These are phyloP conservation scores for Fusarium sp. DNA, from an alignment of 2,329 filamentous ascomycete species.

Conservation along the genomic window DNA sequence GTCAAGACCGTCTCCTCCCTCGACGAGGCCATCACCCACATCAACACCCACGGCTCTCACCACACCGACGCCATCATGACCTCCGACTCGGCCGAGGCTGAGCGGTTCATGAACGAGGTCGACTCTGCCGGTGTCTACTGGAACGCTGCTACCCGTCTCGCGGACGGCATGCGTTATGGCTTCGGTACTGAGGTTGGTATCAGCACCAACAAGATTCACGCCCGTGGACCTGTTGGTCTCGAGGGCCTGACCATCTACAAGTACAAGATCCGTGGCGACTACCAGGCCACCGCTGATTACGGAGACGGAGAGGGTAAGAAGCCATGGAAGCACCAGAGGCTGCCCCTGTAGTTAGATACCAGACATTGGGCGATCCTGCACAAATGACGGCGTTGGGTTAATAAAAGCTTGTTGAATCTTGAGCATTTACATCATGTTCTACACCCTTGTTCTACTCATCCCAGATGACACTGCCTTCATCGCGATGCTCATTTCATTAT, in stretches of 20 bases:
- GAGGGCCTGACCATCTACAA: conserved; percentile 98
- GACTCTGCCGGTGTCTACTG: conserved; percentile 96
- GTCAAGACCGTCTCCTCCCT: conserved; percentile 80
- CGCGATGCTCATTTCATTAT: conserved; percentile 28
- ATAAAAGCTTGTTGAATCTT: conserved; percentile 17
- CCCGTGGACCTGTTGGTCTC: conserved; percentile 89
- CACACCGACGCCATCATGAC: conserved; percentile 96
- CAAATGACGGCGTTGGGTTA: conserved; percentile 26
- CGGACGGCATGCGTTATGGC: conserved; percentile 95
- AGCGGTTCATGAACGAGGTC: conserved; percentile 84
- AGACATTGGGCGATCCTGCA: neutral
- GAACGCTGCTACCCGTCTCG: conserved; percentile 95
- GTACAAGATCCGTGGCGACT: conserved; percentile 86
- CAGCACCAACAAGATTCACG: conserved; percentile 98
- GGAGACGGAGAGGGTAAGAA: conserved; percentile 70
- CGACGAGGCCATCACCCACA: conserved; percentile 82
- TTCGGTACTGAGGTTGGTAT: conserved; percentile 99
- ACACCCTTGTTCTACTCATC: neutral
- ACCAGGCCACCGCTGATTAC: conserved; percentile 85
- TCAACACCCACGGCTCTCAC: conserved; percentile 91
- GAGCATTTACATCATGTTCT: neutral
- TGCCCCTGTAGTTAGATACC: conserved; percentile 51
- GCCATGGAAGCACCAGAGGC: conserved; percentile 67
- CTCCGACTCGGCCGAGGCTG: conserved; percentile 71
- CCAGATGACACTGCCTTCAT: neutral